Conservation (phyloP, 2,329 filamentous ascomycete species). For the Aspergillus persii region DNA sequence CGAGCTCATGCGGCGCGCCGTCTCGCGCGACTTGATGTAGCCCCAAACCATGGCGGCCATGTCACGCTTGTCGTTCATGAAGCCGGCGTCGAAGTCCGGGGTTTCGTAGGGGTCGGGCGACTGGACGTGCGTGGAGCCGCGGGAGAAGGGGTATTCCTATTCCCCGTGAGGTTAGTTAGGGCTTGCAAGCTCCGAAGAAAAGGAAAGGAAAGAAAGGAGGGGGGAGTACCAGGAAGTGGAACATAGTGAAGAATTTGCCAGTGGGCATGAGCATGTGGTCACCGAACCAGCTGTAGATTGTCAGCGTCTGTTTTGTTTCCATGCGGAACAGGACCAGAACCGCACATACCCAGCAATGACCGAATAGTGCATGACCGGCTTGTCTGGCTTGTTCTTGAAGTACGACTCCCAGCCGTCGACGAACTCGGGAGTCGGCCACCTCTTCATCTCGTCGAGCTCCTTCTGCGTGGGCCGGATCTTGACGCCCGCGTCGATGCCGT, state of each 20-base stretch:
- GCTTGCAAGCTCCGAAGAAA: too few species aligned
- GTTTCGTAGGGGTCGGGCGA: slow-evolving; percentile 70
- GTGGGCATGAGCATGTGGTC: slow-evolving; percentile 63
- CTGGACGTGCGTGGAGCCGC: slow-evolving; percentile 68
- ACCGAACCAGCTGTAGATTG: slow-evolving; percentile 36
- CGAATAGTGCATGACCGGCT: slow-evolving; percentile 83
- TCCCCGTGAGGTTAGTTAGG: not conserved
- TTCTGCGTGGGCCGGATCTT: slow-evolving; percentile 70
- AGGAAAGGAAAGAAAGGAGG: not conserved
- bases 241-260: slow-evolving; percentile 81
- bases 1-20: slow-evolving; percentile 72
- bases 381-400: slow-evolving; percentile 81
- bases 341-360: slow-evolving; percentile 61
- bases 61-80: slow-evolving; percentile 82
- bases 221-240: slow-evolving; percentile 62
- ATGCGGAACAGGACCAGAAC: too few species aligned
- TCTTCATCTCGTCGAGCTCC: slow-evolving; percentile 67
- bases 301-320: slow-evolving; percentile 7
- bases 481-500: slow-evolving; percentile 76
- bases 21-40: slow-evolving; percentile 80
- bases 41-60: slow-evolving; percentile 85
- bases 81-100: slow-evolving; percentile 76
- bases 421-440: slow-evolving; percentile 73
- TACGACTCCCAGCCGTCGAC: slow-evolving; percentile 71
- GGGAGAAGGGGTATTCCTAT: slow-evolving; percentile 69